Base-by-base conservation (phyloP, 257 asterid species). In the Forsythia suspensa region DNA sequence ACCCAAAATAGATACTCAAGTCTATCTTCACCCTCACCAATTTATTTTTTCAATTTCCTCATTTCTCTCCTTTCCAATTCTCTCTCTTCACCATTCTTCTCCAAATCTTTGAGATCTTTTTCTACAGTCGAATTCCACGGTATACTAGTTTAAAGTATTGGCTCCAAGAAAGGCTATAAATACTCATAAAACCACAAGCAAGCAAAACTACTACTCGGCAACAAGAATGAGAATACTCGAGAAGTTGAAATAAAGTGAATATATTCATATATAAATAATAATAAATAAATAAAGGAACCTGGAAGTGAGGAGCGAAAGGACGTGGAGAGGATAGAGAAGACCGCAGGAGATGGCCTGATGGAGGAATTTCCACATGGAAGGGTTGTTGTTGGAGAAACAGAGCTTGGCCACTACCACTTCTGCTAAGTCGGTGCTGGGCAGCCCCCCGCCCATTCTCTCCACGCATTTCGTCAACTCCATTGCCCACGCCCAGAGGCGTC, bases 401-500 rank as follows among this genome's bases (percentile, higher is more conserved):
- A 67, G 71, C 24, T 34, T 42, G 24, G 40, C 39, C 0, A 67
- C 71, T 37, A 67, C 42, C 8, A 67, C 71, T 37, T 67, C 71
- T 24, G 41, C 71, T 67, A 67, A 67, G 8, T 67, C 71, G n/a
- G 71, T 37, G 24, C 71, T 67, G 71, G 71, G 71, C 18, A 67
- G 41, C 37, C 24, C 71, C 42, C n/a, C 71, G 4, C 39, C 42
- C 42, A 10, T 37, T 9, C 6, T 41, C 71, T 8, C 71, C 41
- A 67, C 42, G 71, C 71, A 34, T 67, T 67, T 67, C n/a, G 42
- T 41, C 71, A 67, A 5, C 71, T 67, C 71, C 71, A 67, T 67
- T 24, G 71, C 42, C 71, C 71, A 66, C 71, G 8, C 40, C 40
- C 39, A 34, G 20, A 34, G 41, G 71, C 40, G 71, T 15, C 8